These are phyloP conservation scores for Sporothrix mexicana DNA, from an alignment of 2,329 filamentous ascomycete species.

Conservation along the genomic window DNA sequence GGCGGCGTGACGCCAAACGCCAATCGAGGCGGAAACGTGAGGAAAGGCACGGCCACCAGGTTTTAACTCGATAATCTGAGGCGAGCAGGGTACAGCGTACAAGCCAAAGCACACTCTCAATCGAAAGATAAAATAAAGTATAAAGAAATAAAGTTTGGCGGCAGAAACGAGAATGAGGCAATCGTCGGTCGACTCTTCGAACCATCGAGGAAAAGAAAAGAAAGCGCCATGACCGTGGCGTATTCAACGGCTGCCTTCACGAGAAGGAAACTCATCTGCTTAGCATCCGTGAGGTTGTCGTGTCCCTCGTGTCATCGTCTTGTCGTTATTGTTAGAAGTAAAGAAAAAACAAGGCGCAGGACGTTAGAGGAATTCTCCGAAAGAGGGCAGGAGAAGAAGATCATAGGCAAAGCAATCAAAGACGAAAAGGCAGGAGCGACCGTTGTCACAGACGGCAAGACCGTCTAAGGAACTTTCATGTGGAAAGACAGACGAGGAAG, in stretches of 20 bases:
- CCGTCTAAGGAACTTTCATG: background rate
- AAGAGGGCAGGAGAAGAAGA: background rate
- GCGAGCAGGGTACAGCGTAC: background rate
- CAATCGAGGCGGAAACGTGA: slow-evolving; percentile 5
- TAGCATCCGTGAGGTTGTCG: background rate
- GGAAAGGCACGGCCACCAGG: slow-evolving; percentile 14
- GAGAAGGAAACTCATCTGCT: too few species aligned
- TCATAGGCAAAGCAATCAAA: background rate
- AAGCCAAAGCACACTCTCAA: background rate
- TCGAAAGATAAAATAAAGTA: background rate
- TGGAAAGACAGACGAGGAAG: background rate
- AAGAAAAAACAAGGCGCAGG: slow-evolving; percentile 16
- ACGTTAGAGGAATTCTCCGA: slow-evolving; percentile 40
- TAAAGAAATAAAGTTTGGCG: background rate
- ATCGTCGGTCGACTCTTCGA: background rate
- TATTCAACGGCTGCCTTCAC: background rate
- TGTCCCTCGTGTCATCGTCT: slow-evolving; percentile 26
- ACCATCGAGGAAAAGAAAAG: too few species aligned
- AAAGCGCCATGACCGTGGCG: background rate
- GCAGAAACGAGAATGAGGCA: background rate
- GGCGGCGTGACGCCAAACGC: background rate
- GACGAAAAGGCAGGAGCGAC: slow-evolving; percentile 11
- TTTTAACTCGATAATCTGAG: background rate
- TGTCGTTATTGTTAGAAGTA: slow-evolving; percentile 16
- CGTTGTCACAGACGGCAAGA: slow-evolving; percentile 6